Evolutionary conservation across 225 moss, liverwort and hornwort genomes (phyloP).

Genomic region (Rhytidiadelphus loreus): DNA sequence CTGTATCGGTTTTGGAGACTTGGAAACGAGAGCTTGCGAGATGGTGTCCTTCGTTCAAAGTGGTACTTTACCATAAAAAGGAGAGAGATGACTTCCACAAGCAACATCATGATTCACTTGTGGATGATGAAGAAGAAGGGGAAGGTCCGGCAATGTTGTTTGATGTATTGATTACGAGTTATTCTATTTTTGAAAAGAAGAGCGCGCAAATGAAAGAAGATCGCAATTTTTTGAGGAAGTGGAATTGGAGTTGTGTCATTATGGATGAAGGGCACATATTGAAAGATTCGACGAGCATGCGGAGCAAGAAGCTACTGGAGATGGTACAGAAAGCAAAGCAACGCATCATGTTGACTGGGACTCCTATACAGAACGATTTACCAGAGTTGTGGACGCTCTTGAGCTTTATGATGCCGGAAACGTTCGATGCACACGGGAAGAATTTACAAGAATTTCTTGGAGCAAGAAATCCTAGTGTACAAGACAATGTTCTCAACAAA

Average conservation of each 20-base stretch:
- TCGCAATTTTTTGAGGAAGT: background rate
- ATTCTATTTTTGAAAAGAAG: background rate
- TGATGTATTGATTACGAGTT: background rate
- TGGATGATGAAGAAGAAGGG: background rate
- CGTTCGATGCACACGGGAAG: background rate
- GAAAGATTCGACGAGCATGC: background rate
- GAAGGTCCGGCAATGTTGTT: background rate
- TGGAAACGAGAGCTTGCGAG: background rate
- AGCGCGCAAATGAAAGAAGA: background rate
- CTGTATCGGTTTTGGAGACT: background rate
- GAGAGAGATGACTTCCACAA: background rate
- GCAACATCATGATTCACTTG: background rate
- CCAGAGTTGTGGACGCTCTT: background rate
- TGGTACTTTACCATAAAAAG: background rate
- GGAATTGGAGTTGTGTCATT: background rate
- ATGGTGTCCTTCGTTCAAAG: background rate
- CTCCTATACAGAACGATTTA: background rate
- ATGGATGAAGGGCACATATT: background rate
- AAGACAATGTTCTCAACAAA: background rate
- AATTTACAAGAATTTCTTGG: background rate
- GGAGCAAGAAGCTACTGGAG: background rate
- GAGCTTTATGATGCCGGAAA: background rate
- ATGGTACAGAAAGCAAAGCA: background rate
- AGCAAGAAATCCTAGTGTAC: background rate
- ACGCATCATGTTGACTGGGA: background rate